These are phyloP conservation scores for Bullera alba DNA, from an alignment of 768 basidiomycete species.

Conservation along the genomic window DNA sequence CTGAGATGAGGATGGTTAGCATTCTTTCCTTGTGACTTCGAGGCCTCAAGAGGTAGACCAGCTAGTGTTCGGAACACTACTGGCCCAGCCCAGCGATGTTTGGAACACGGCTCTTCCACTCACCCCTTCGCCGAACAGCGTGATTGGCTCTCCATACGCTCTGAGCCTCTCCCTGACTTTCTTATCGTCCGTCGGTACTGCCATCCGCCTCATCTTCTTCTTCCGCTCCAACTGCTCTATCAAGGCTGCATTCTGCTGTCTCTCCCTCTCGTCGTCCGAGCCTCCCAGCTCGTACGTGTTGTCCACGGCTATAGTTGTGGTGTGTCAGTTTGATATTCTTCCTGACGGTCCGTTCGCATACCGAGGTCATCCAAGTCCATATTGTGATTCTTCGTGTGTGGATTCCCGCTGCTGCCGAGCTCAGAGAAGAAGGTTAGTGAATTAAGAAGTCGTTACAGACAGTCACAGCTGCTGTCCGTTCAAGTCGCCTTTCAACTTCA, in stretches of 20 bases:
- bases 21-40: neutral
- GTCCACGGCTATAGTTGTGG: conserved; percentile 25
- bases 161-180: conserved; percentile 81
- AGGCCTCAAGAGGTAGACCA: neutral
- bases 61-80: neutral
- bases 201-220: conserved; percentile 86
- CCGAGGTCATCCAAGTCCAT: conserved; percentile 40
- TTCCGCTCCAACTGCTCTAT: conserved; percentile 95
- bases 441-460: neutral
- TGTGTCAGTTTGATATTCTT: neutral
- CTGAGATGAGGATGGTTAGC: conserved; percentile 48
- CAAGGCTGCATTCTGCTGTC: conserved; percentile 62
- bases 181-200: conserved; percentile 94
- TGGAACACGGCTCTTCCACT: conserved; percentile 43
- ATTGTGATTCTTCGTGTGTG: conserved; percentile 1
- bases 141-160: conserved; percentile 94
- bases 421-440: no score
- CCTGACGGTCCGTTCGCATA: conserved; percentile 6
- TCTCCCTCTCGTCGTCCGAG: conserved; percentile 46
- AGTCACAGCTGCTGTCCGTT: neutral
- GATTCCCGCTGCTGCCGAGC: no score
- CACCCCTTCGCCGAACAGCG: conserved; percentile 93
- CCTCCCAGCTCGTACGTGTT: conserved; percentile 35
- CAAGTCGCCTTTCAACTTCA: no score
- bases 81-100: neutral